Percentiles rank a stretch among this genome's conserved stretches.
These are phyloP conservation scores for Mentha longifolia DNA, from an alignment of 257 asterid genomes.

Conservation along the genomic window DNA sequence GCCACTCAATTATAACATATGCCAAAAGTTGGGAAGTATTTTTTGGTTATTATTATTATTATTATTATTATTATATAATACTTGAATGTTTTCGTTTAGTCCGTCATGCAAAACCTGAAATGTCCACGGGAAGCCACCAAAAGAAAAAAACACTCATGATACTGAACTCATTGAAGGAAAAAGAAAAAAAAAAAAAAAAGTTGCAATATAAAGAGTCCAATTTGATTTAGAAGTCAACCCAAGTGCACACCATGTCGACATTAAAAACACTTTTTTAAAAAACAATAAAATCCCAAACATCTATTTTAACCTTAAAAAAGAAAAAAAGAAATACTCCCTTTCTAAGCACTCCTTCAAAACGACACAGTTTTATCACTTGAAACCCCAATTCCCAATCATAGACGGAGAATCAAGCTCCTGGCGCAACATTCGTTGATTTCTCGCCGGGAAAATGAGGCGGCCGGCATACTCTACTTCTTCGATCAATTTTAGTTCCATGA, in stretches of 20 bases:
- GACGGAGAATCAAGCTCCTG: slow-evolving; percentile 31
- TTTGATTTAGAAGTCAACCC: background rate
- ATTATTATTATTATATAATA: no score
- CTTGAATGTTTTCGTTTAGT: no score
- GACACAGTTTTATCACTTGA: slow-evolving; percentile 33
- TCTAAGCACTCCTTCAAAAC: slow-evolving; percentile 28
- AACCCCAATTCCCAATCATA: background rate
- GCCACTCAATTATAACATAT: no score
- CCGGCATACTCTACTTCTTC: slow-evolving; percentile 55
- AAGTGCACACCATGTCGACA: slow-evolving; percentile 41
- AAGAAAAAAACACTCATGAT: no score
- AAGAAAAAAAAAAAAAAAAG: background rate
- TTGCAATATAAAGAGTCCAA: no score
- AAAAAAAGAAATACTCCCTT: no score
- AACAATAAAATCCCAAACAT: background rate
- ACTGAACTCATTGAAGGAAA: no score
- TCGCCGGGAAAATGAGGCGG: slow-evolving; percentile 64
- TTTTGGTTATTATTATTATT: no score
- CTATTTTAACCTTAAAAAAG: background rate
- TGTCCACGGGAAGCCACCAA: no score
- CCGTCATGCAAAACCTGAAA: no score
- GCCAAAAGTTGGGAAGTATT: no score
- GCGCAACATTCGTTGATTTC: background rate
- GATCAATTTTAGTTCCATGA: slow-evolving; percentile 48
- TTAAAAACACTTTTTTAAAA: slow-evolving; percentile 5